Evolutionary conservation across 352 stramenopile species (phyloP).

Genomic region (Phytophthora lateralis): DNA sequence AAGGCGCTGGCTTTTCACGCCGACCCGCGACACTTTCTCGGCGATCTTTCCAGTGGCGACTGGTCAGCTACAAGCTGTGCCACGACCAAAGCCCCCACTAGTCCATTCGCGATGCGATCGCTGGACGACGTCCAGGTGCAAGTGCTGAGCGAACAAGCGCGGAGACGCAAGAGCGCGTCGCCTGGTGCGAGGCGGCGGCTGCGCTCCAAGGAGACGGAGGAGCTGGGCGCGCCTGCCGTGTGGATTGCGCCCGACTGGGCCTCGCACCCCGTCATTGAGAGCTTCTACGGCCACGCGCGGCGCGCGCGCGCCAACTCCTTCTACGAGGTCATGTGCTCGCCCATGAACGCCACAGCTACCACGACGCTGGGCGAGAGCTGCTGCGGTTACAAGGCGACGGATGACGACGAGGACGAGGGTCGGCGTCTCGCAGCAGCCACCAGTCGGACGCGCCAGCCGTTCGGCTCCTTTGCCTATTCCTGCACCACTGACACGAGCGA

Average conservation of each 20-base stretch:
- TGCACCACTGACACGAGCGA: slow-evolving; percentile 77
- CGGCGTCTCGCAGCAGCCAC: slow-evolving; percentile 2
- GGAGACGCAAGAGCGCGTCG: slow-evolving; percentile 11
- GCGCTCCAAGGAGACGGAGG: slow-evolving; percentile 19
- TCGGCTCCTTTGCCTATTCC: slow-evolving; percentile 71
- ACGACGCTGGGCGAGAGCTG: slow-evolving; percentile 68
- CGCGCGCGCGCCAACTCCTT: slow-evolving; percentile 71
- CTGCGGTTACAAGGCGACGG: slow-evolving; percentile 47
- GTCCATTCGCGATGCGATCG: slow-evolving; percentile 8
- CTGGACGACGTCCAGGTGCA: slow-evolving; percentile 24
- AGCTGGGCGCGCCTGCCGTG: slow-evolving; percentile 54
- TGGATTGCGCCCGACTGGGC: slow-evolving; percentile 80
- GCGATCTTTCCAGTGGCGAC: slow-evolving; percentile 30
- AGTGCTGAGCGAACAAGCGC: slow-evolving; percentile 6
- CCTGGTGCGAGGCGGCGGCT: slow-evolving; percentile 14
- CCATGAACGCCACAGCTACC: slow-evolving; percentile 55
- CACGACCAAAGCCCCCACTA: neutral
- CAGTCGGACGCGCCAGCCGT: slow-evolving; percentile 26
- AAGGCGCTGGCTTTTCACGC: slow-evolving; percentile 9
- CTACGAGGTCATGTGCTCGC: slow-evolving; percentile 84
- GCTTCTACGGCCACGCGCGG: slow-evolving; percentile 68
- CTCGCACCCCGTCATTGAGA: slow-evolving; percentile 77
- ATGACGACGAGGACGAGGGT: slow-evolving; percentile 22
- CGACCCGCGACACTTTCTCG: slow-evolving; percentile 14
- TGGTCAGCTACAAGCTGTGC: slow-evolving; percentile 18